phyloP scores from a whole-genome alignment of 352 stramenopile species.

The Pythium coloratum region DNA sequence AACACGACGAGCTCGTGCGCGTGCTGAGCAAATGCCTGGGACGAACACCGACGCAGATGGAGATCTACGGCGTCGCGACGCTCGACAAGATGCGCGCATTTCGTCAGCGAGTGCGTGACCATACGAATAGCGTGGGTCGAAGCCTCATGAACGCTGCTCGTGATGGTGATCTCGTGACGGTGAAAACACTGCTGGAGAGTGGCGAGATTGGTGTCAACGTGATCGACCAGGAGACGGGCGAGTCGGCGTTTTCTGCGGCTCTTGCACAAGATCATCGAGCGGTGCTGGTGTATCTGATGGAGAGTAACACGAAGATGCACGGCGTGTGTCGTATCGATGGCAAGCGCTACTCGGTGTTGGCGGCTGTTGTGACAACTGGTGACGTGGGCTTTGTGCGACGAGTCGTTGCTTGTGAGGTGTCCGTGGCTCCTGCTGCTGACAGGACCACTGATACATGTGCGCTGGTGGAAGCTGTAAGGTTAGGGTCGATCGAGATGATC shows the following conservation, averaged over 20 bases:
- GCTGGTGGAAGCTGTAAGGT: neutral
- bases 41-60: neutral
- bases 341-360: neutral
- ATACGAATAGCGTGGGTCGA: neutral
- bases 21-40: neutral
- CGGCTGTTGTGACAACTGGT: neutral
- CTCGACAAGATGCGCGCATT: neutral
- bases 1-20: neutral
- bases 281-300: neutral
- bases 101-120: neutral
- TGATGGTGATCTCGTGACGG: neutral
- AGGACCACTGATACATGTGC: neutral
- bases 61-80: neutral
- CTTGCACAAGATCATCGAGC: neutral
- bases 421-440: neutral
- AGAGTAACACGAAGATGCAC: neutral
- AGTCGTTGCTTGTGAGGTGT: neutral
- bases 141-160: neutral
- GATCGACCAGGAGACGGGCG: neutral
- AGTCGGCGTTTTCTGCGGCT: neutral
- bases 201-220: neutral
- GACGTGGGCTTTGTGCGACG: neutral
- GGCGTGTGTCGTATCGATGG: neutral
- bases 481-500: neutral
- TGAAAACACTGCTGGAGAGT: neutral